Percentiles rank a stretch among this genome's conserved stretches.
Conservation (phyloP, 1,139 yeast species). For the Yamadazyma triangularis region DNA sequence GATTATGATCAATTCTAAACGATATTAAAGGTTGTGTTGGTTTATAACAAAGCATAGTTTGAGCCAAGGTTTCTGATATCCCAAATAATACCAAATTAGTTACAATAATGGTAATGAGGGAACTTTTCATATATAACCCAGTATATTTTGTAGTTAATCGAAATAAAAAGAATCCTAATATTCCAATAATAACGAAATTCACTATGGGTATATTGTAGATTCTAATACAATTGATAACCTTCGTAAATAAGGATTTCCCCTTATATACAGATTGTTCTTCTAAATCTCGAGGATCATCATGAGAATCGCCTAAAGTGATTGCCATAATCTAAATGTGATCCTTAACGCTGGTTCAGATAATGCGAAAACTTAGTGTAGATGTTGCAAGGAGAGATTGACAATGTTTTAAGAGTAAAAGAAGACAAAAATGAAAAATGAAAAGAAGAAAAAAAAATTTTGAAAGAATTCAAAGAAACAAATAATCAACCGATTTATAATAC, state of each 20-base stretch:
- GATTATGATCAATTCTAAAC: constrained; percentile 18
- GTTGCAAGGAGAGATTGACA: too few species aligned
- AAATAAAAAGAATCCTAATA: constrained; percentile 46
- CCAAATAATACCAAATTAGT: constrained; percentile 82
- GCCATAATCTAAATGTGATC: constrained; percentile 2
- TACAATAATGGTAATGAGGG: constrained; percentile 73
- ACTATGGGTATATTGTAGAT: constrained; percentile 45
- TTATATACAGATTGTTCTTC: neutral
- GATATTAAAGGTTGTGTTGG: constrained; percentile 18
- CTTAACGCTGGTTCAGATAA: neutral
- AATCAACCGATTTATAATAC: too few species aligned
- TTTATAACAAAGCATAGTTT: constrained; percentile 47
- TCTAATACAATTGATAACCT: constrained; percentile 30
- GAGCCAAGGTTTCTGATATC: constrained; percentile 87
- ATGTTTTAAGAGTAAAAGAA: too few species aligned
- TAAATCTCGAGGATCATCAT: neutral
- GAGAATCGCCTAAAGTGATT: constrained; percentile 2
- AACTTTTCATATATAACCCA: constrained; percentile 59
- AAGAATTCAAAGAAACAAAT: too few species aligned
- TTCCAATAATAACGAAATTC: constrained; percentile 48
- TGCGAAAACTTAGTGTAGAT: too few species aligned
- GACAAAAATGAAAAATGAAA: too few species aligned
- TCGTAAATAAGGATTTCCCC: constrained; percentile 14
- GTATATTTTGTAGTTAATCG: constrained; percentile 57
- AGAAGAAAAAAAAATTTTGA: too few species aligned